phyloP scores from a whole-genome alignment of 2,329 filamentous ascomycete genomes.

The Alternaria brassicae region DNA sequence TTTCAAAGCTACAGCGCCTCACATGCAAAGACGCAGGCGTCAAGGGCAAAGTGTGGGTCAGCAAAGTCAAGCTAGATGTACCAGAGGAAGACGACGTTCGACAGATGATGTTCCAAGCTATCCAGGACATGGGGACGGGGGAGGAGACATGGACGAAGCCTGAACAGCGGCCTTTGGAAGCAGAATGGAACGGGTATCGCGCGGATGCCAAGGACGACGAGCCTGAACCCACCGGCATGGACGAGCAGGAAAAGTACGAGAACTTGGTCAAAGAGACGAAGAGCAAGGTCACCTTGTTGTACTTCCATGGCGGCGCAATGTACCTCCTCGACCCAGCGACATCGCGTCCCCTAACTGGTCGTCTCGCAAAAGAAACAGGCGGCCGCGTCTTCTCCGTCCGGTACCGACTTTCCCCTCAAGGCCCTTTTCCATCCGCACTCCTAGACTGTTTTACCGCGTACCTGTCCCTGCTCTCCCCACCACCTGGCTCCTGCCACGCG shows the following conservation, averaged over 20 bases:
- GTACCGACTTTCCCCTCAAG: constrained; percentile 77
- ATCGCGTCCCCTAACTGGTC: constrained; percentile 66
- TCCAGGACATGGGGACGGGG: constrained; percentile 61
- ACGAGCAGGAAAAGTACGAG: constrained; percentile 70
- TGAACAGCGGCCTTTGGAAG: constrained; percentile 65
- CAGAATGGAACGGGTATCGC: constrained; percentile 79
- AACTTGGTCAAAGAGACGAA: constrained; percentile 72
- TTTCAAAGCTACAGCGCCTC: constrained; percentile 62
- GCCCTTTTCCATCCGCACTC: constrained; percentile 76
- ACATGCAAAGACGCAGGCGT: constrained; percentile 69
- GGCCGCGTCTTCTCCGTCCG: constrained; percentile 75
- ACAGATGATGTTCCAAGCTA: constrained; percentile 65
- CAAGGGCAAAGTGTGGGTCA: constrained; percentile 84
- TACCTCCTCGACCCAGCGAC: constrained; percentile 74
- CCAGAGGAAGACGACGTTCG: constrained; percentile 62
- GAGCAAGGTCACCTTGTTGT: constrained; percentile 70
- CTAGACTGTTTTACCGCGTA: constrained; percentile 77
- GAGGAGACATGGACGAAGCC: constrained; percentile 52
- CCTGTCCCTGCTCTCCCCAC: constrained; percentile 74
- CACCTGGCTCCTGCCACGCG: constrained; percentile 69
- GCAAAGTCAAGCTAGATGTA: constrained; percentile 68
- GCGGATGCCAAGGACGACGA: constrained; percentile 60
- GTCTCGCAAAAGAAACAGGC: constrained; percentile 69
- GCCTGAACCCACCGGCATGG: constrained; percentile 59
- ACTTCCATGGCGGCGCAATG: constrained; percentile 79